Evolutionary conservation across 1,284 basidiomycete species (phyloP).

Genomic region (Moesziomyces aphidis): DNA sequence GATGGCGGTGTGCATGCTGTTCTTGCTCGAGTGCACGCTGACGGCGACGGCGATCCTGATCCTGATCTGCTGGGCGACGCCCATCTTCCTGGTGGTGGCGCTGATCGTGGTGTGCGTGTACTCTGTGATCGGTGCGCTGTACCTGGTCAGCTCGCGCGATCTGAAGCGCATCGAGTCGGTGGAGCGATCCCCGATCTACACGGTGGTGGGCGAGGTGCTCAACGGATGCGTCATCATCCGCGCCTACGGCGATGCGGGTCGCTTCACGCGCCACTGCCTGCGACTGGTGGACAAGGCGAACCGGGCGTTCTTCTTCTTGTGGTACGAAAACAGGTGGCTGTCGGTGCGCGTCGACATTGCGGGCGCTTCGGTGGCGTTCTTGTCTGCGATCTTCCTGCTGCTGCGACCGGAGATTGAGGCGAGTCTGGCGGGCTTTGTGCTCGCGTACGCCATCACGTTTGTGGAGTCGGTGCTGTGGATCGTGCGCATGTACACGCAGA

Average conservation of each 20-base stretch:
- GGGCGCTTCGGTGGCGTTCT: constrained; percentile 60
- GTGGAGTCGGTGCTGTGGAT: constrained; percentile 75
- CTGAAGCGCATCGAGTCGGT: constrained; percentile 67
- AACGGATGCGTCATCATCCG: constrained; percentile 84
- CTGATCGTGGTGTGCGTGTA: constrained; percentile 58
- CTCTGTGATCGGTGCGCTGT: constrained; percentile 62
- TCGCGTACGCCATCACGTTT: constrained; percentile 66
- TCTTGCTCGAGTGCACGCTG: constrained; percentile 52
- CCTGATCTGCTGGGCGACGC: constrained; percentile 65
- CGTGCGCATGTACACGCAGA: constrained; percentile 60
- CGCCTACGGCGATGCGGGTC: constrained; percentile 83
- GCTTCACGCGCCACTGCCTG: constrained; percentile 74
- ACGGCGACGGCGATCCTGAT: constrained; percentile 56
- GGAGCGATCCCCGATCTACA: constrained; percentile 66
- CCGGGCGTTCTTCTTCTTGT: constrained; percentile 66
- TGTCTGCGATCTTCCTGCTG: constrained; percentile 72
- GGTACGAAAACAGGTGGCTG: constrained; percentile 73
- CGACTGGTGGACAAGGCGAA: constrained; percentile 70
- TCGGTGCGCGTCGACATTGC: constrained; percentile 65
- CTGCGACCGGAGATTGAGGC: constrained; percentile 62
- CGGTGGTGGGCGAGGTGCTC: constrained; percentile 74
- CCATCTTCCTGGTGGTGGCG: constrained; percentile 53
- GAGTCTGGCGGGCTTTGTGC: constrained; percentile 61
- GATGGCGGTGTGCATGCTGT: constrained; percentile 55
- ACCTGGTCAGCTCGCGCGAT: constrained; percentile 65